phyloP scores from a whole-genome alignment of 371 early-diverging fungal genomes.

The Dichotomocladium elegans region DNA sequence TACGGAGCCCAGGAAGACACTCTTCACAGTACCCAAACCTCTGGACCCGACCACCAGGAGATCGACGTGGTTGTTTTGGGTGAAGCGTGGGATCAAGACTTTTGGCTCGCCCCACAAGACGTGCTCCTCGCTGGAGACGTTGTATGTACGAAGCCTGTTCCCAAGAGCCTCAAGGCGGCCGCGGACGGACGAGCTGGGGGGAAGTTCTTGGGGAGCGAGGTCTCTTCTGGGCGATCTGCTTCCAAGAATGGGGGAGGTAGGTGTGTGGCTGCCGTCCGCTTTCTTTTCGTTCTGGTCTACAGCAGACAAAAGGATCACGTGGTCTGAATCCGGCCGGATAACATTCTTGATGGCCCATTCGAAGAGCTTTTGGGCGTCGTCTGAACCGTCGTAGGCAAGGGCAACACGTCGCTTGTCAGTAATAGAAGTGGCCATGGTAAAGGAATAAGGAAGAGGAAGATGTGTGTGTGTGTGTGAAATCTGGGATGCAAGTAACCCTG shows the following conservation, averaged over 20 bases:
- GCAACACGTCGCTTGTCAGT: conserved; percentile 46
- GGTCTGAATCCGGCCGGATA: conserved; percentile 37
- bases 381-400: conserved; percentile 48
- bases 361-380: conserved; percentile 44
- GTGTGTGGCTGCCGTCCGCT: neutral
- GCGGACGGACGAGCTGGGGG: conserved; percentile 21
- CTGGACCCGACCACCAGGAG: conserved; percentile 47
- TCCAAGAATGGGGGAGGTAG: conserved; percentile 20
- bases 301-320: conserved; percentile 41
- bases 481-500: too few species aligned
- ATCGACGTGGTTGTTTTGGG: conserved; percentile 38
- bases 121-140: conserved; percentile 43
- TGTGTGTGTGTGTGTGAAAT: too few species aligned
- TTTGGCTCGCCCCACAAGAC: conserved; percentile 47
- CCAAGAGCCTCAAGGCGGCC: conserved; percentile 32
- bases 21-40: conserved; percentile 46
- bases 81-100: conserved; percentile 33
- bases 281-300: conserved; percentile 5
- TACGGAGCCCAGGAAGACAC: conserved; percentile 47
- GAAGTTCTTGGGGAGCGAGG: neutral
- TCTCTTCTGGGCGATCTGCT: too few species aligned
- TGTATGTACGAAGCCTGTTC: conserved; percentile 15
- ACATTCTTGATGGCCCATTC: conserved; percentile 47
- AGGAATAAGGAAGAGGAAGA: neutral
- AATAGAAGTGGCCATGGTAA: conserved; percentile 34